Conservation (phyloP, 257 asterid genomes). For the Nicotiana noctiflora region DNA sequence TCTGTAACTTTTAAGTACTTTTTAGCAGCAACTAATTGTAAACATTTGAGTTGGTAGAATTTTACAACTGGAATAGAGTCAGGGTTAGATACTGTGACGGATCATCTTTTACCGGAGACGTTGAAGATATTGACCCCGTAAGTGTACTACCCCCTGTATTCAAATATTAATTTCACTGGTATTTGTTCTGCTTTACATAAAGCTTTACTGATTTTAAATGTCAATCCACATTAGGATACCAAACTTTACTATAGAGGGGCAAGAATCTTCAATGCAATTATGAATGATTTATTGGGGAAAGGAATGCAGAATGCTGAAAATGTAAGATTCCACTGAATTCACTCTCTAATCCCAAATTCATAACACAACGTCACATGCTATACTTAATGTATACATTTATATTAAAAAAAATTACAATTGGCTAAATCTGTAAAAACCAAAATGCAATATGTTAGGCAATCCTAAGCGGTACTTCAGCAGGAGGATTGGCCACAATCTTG, state of each 20-base stretch:
- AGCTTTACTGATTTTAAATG: not conserved
- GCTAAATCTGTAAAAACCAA: no score
- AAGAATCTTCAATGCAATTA: slow-evolving; percentile 22
- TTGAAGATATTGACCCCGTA: slow-evolving; percentile 53
- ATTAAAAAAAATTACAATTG: no score
- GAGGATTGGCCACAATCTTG: no score
- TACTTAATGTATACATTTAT: no score
- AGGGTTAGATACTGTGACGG: slow-evolving; percentile 81
- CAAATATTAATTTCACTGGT: not conserved
- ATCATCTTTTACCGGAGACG: slow-evolving; percentile 70
- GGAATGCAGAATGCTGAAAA: slow-evolving; percentile 37
- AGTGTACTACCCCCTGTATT: slow-evolving; percentile 8
- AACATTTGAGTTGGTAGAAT: slow-evolving; percentile 26
- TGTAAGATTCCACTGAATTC: slow-evolving; percentile 7
- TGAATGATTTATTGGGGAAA: slow-evolving; percentile 28
- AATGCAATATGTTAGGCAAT: no score
- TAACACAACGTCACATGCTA: no score
- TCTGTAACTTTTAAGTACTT: no score
- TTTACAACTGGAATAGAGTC: slow-evolving; percentile 70
- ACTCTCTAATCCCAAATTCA: no score
- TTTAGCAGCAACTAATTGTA: not conserved
- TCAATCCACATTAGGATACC: slow-evolving; percentile 9
- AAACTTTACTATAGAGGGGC: slow-evolving; percentile 33
- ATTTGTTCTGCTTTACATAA: not conserved
- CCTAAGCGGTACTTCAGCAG: no score